Conservation (phyloP, 257 asterid genomes). For the Nicotiana sylvestris region DNA sequence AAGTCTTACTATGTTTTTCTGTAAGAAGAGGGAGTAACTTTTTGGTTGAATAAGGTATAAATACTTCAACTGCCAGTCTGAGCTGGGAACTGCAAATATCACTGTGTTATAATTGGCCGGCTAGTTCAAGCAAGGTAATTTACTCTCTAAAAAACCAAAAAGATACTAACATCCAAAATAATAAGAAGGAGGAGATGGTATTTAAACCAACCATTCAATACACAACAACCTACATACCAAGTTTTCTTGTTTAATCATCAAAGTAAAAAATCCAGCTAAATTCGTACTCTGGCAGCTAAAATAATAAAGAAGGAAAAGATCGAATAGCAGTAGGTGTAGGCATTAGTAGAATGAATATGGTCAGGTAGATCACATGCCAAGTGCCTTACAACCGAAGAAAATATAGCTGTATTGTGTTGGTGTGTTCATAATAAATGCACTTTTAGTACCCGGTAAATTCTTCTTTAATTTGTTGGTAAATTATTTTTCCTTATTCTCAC, state of each 20-base stretch:
- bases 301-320: background rate
- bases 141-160: background rate
- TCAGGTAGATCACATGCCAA: constrained; percentile 16
- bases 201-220: constrained; percentile 1
- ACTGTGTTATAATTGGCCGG: background rate
- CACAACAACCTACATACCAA: background rate
- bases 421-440: background rate
- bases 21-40: no score
- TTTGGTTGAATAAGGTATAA: background rate
- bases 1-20: no score
- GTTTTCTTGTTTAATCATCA: background rate
- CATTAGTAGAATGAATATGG: background rate
- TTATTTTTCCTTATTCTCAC: no score
- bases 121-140: background rate
- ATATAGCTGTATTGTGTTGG: constrained; percentile 17
- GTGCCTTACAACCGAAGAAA: constrained; percentile 13
- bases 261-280: background rate
- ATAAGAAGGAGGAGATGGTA: background rate
- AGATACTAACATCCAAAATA: background rate
- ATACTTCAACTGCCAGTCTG: background rate
- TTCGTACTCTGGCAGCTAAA: background rate
- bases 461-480: no score
- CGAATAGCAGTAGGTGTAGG: background rate
- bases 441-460: background rate
- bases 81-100: background rate